Evolutionary conservation across 768 basidiomycete species (phyloP).

Genomic region (Lanmaoa pseudosensibilis): DNA sequence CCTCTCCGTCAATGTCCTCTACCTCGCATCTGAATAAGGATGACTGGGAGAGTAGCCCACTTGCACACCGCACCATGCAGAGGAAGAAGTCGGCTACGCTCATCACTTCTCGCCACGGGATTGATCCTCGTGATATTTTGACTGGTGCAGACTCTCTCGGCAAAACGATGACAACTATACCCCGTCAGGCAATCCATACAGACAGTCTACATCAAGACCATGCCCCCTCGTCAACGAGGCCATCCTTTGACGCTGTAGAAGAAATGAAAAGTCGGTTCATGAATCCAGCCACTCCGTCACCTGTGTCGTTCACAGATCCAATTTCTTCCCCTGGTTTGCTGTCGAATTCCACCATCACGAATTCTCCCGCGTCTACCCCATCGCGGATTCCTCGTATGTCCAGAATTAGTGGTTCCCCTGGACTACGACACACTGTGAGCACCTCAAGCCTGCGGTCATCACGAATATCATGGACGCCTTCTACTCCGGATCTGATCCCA

Average conservation of each 20-base stretch:
- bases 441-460: constrained; percentile 30
- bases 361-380: constrained; percentile 10
- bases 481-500: constrained; percentile 59
- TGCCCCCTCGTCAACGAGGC: constrained; percentile 15
- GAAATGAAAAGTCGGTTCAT: constrained; percentile 64
- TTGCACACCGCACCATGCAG: constrained; percentile 24
- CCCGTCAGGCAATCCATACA: constrained; percentile 6
- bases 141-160: constrained; percentile 7
- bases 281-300: constrained; percentile 31
- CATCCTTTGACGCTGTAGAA: constrained; percentile 53
- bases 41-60: constrained; percentile 29
- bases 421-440: constrained; percentile 28
- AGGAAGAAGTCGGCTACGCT: constrained; percentile 19
- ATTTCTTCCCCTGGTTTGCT: constrained; percentile 14
- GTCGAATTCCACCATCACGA: constrained; percentile 10
- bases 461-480: constrained; percentile 38
- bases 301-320: constrained; percentile 19
- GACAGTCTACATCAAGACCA: constrained; percentile 17
- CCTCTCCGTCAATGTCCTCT: constrained; percentile 28
- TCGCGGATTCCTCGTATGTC: constrained; percentile 35
- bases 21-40: constrained; percentile 16
- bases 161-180: constrained; percentile 13
- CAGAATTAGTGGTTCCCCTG: constrained; percentile 25
- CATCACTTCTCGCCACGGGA: constrained; percentile 4
- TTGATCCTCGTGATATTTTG: constrained; percentile 1